Base-by-base conservation (phyloP, 345 rosid genomes). In the Populus ilicifolia region DNA sequence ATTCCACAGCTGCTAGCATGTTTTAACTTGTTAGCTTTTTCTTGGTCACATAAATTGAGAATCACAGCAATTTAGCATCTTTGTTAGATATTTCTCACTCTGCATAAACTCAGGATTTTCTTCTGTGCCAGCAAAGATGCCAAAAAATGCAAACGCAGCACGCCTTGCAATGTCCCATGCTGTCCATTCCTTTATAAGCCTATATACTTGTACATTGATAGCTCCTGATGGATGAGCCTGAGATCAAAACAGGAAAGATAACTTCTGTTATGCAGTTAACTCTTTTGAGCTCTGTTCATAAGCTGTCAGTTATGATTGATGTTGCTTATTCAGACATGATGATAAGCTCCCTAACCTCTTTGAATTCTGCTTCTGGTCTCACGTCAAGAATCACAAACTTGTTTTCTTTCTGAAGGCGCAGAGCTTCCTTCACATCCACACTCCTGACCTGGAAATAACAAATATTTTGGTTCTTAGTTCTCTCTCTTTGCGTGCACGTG, bases 141-240 rank as follows among this genome's bases (percentile, higher is more conserved):
- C 99, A 1, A 93, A 93, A 85, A 96, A 92, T 18, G 98, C 98
- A 78, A 96, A 96, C 41, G 97, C 99, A 72, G 93, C 96, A 56
- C 99, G 93, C 66, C 99, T 90, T 36, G 97, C 97, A 35, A 96
- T 96, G 85, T 96, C 99, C 99, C 99, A 96, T 39, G 99, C 87
- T 9, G 98, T 96, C 99, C 98, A 93, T 77, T 96, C 99, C 84
- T 90, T 89, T 82, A 96, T 96, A 43, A 96, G 92, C 80, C 98
- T 92, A 69, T 96, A 96, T 78, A 96, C 87, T 84, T 96, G 97
- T 79, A 93, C 89, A 77, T 93, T 96, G 72, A 92, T 88, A 46
- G 99, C 99, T 71, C 94, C 99, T 0, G 94, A 88, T 39, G 98
- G 93, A 81, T 93, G 98, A 82, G 82, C 93, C 98, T 92, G 67